Percentiles rank a stretch among this genome's conserved stretches.
Evolutionary conservation across 257 asterid genomes (phyloP).

Genomic region (Ocimum tenuiflorum): DNA sequence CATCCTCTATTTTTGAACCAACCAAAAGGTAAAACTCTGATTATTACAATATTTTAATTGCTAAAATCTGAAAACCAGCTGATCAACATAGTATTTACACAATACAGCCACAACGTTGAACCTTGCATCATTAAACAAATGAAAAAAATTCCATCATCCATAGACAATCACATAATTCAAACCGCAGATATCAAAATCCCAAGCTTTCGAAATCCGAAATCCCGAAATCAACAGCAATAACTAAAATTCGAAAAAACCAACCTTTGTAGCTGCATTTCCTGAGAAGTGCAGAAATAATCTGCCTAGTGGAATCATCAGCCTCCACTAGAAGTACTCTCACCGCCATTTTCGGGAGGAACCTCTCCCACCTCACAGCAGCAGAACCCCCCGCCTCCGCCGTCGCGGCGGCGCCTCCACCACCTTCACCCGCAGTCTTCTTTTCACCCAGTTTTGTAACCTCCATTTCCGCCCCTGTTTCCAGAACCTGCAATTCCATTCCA

Average conservation of each 20-base stretch:
- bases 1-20: not conserved
- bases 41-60: not conserved
- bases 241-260: conserved; percentile 21
- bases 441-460: conserved; percentile 8
- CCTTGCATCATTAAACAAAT: conserved; percentile 3
- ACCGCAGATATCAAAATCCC: conserved; percentile 4
- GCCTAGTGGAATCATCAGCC: conserved; percentile 92
- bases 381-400: conserved; percentile 17
- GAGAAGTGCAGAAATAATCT: conserved; percentile 88
- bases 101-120: conserved; percentile 10
- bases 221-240: not conserved
- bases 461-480: conserved; percentile 17
- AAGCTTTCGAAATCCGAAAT: not conserved
- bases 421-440: conserved; percentile 4
- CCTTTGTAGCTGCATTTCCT: conserved; percentile 95
- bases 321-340: conserved; percentile 82
- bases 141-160: conserved; percentile 12
- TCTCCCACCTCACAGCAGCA: conserved; percentile 56
- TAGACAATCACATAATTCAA: not conserved
- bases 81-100: conserved; percentile 11
- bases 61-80: conserved; percentile 13
- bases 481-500: conserved; percentile 29
- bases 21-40: not conserved
- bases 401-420: conserved; percentile 17
- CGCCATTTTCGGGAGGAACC: conserved; percentile 70